Evolutionary conservation across 306 rosid genomes (phyloP), one percentile per base, ranked within the genome.

Genomic region (Rosa chinensis): DNA sequence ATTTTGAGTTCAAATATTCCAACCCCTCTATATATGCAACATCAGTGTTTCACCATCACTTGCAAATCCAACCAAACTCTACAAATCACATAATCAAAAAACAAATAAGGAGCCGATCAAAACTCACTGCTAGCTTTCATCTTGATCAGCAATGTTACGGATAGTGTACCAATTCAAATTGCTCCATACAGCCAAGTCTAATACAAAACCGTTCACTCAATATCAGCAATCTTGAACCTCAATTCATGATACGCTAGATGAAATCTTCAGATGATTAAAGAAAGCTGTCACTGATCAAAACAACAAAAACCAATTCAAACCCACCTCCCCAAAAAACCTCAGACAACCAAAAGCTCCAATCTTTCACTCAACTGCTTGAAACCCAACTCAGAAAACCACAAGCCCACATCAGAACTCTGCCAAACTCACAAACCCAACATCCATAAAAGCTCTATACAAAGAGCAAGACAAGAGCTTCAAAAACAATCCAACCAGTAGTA

Each of bases 301-400:
- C 61, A 53, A 53, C 25, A 53, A 16, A 53, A 58, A 58, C 64
- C 35, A 58, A 21, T 1, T 1, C 73, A 79, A 83, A 40, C 79
- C 61, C 77, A 84, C 67, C 75, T 74, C 68, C 68, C 39, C 78
- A 74, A 80, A 18, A 18, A 9, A 82, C 62, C 61, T 32, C 28
- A 77, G 70, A 88, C 28, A 77, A 53, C 40, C 64, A 72, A 74
- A 70, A 67, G 66, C 25, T 77, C 8, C 43, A 32, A 61, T 72
- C 50, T 82, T 66, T 9, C 9, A 76, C 48, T 28, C 42, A 73
- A 40, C 68, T 40, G 52, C 43, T 9, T 39, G 68, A 59, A 3
- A 47, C 82, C 87, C 71, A 63, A 76, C 20, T 64, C 63, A 76
- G 32, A 69, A 79, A 55, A 40, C 42, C 68, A 68, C 39, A 73